Conservation (phyloP, 176 grass and related monocot genomes). For the Chloris gayana region DNA sequence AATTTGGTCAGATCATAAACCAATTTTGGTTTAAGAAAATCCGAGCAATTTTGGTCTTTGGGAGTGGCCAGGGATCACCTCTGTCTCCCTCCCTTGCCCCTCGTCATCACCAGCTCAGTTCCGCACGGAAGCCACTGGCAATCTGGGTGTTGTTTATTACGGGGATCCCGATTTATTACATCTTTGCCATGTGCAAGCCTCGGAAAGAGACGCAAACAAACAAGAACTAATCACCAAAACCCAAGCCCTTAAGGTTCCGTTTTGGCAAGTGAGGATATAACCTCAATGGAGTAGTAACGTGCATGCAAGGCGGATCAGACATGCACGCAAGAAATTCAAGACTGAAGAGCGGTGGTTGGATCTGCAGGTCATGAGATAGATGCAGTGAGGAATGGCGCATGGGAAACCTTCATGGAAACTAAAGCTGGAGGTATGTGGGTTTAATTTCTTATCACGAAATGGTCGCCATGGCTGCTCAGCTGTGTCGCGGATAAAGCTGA, state of each 20-base stretch:
- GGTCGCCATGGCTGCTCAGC: background rate
- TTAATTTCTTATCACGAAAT: slow-evolving; percentile 37
- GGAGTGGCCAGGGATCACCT: background rate
- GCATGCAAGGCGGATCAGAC: background rate
- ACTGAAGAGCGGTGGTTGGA: slow-evolving; percentile 40
- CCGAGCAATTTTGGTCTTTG: too few species aligned
- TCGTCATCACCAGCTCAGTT: background rate
- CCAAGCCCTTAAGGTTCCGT: slow-evolving; percentile 29
- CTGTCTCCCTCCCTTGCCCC: background rate
- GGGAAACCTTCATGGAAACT: slow-evolving; percentile 27
- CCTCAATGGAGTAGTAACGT: background rate
- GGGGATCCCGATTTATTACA: slow-evolving; percentile 3
- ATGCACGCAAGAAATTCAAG: background rate
- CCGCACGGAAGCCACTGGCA: background rate
- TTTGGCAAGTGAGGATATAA: slow-evolving; percentile 23
- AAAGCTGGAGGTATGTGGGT: slow-evolving; percentile 26
- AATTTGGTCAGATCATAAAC: background rate
- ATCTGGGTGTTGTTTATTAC: slow-evolving; percentile 34
- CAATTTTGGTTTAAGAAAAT: too few species aligned
- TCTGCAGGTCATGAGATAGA: slow-evolving; percentile 19
- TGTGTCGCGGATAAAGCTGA: background rate
- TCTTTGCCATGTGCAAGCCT: slow-evolving; percentile 36
- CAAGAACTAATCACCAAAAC: slow-evolving; percentile 24
- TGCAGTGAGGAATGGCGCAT: slow-evolving; percentile 16
- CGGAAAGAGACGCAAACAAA: slow-evolving; percentile 37